Evolutionary conservation across 768 basidiomycete genomes (phyloP), one percentile per base, ranked within the genome.

Genomic region (Scleroderma bovista): DNA sequence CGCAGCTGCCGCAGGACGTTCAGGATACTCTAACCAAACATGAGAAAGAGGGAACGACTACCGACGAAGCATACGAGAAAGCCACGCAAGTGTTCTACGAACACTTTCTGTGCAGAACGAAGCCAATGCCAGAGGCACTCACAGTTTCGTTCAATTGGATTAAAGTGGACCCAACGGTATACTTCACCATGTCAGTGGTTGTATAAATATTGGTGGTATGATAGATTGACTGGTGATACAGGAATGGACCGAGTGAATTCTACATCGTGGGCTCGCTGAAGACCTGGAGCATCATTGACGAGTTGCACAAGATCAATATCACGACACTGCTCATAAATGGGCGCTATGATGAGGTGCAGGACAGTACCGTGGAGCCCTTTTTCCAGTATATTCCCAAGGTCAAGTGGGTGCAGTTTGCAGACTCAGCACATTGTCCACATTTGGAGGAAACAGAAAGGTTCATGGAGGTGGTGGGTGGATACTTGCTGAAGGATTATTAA

Each of bases 151-250:
- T 78, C 42, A 63, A 51, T 17, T 61, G 57, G 52, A 41, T 72
- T 6, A 70, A 69, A 6, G 65, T 71, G 36, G 78, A 80, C 47
- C 65, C 73, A 4, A 80, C 78, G 0, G 76, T 79, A 5, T 73
- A 73, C 45, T 50, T 57, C 34, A 73, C 74, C 2, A 77, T 81
- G 79, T 77, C 40, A 38, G 72, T 24, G 8, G 41, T 15, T 24
- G n/a, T n/a, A n/a, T n/a, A n/a, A n/a, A n/a, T n/a, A n/a, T n/a
- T 16, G 9, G 12, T 43, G 1, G 41, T 26, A 24, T 43, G 15
- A 43, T 43, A 15, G n/a, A 15, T n/a, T 24, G 15, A 16, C 41
- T 8, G 22, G 41, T 24, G 4, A 24, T 5, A 0, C 24, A 75
- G 72, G 69, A 63, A 64, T n/a, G 71, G 73, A n/a, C 70, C 69